phyloP scores from a whole-genome alignment of 371 early-diverging fungal species.

The Mucor irregularis region DNA sequence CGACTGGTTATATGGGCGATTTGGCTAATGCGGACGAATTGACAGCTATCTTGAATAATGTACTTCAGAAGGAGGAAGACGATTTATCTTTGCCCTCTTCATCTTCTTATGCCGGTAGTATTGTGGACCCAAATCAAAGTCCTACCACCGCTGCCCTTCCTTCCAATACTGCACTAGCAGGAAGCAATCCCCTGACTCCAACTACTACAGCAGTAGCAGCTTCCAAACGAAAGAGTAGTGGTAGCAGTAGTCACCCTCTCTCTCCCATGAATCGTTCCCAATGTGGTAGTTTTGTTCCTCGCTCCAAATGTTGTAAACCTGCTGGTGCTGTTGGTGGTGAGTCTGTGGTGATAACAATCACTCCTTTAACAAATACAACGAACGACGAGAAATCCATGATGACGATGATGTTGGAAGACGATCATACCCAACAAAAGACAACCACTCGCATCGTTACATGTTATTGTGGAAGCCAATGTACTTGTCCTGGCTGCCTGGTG shows the following conservation, averaged over 20 bases:
- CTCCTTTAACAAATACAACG: constrained; percentile 26
- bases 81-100: neutral
- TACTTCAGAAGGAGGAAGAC: constrained; percentile 16
- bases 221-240: neutral
- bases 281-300: constrained; percentile 34
- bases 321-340: constrained; percentile 19
- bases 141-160: neutral
- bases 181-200: neutral
- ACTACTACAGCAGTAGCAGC: constrained; percentile 2
- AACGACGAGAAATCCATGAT: neutral
- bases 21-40: constrained; percentile 26
- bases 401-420: constrained; percentile 2
- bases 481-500: constrained; percentile 41
- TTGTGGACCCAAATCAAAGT: neutral
- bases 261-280: constrained; percentile 4
- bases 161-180: neutral
- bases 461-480: constrained; percentile 32
- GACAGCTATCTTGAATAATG: constrained; percentile 27
- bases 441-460: constrained; percentile 41
- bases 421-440: constrained; percentile 1
- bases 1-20: constrained; percentile 8
- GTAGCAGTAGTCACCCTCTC: too few relatives aligned
- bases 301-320: constrained; percentile 16
- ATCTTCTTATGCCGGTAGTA: neutral
- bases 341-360: constrained; percentile 50